Evolutionary conservation across 2,329 filamentous ascomycete species (phyloP).

Genomic region (Penicillium griseofulvum): DNA sequence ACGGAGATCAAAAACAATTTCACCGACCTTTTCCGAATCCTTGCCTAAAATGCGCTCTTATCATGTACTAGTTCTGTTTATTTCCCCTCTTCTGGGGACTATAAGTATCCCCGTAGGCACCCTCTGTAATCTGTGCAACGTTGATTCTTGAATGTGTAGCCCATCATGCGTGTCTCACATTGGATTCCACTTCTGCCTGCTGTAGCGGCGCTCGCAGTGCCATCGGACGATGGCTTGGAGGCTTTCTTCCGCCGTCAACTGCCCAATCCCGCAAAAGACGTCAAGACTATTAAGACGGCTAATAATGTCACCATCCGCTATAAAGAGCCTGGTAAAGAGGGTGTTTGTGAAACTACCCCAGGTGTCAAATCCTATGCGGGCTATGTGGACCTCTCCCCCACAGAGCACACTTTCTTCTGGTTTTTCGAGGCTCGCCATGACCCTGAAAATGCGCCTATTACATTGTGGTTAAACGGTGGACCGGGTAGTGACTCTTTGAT

Average conservation of each 20-base stretch:
- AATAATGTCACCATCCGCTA: slow-evolving; percentile 55
- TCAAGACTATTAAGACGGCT: slow-evolving; percentile 40
- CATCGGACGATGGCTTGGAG: slow-evolving; percentile 9
- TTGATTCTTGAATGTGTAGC: neutral
- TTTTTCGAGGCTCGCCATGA: slow-evolving; percentile 57
- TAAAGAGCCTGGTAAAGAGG: slow-evolving; percentile 54
- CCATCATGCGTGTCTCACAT: slow-evolving; percentile 22
- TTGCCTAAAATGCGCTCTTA: neutral
- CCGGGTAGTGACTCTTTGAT: slow-evolving; percentile 45
- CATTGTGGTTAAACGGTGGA: slow-evolving; percentile 45
- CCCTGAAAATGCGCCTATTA: slow-evolving; percentile 45
- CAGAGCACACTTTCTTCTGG: slow-evolving; percentile 55
- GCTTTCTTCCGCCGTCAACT: slow-evolving; percentile 30
- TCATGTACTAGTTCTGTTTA: neutral
- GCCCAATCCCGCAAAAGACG: slow-evolving; percentile 36
- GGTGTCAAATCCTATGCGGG: slow-evolving; percentile 57
- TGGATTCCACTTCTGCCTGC: slow-evolving; percentile 23
- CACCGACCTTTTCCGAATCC: neutral
- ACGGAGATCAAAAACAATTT: neutral
- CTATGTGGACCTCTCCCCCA: slow-evolving; percentile 53
- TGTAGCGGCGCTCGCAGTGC: slow-evolving; percentile 17
- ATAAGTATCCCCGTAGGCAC: neutral
- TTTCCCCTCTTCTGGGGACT: neutral
- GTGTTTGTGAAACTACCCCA: slow-evolving; percentile 55
- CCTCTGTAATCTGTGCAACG: neutral